Conservation (phyloP, 352 stramenopile genomes). For the Pythium aristosporum region DNA sequence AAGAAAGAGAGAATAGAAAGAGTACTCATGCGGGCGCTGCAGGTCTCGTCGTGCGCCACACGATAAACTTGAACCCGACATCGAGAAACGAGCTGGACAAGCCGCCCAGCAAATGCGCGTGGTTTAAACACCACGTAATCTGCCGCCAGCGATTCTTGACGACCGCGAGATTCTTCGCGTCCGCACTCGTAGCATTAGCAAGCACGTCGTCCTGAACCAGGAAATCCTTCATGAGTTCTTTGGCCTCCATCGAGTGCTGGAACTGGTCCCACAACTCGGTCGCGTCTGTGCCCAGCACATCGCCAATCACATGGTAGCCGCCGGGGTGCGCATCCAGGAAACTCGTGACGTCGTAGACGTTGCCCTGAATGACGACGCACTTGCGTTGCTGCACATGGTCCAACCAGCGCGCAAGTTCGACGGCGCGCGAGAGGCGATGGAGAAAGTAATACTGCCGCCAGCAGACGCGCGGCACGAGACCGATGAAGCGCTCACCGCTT, state of each 20-base stretch:
- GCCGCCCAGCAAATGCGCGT: constrained; percentile 50
- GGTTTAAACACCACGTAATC: constrained; percentile 52
- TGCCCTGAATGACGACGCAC: constrained; percentile 59
- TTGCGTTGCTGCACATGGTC: constrained; percentile 38
- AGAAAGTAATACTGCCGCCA: constrained; percentile 76
- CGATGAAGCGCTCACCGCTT: constrained; percentile 43
- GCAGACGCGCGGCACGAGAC: constrained; percentile 50
- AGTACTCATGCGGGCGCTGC: neutral
- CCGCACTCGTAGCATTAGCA: neutral
- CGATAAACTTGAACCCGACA: constrained; percentile 37
- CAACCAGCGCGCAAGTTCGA: constrained; percentile 61
- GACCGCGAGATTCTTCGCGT: constrained; percentile 23
- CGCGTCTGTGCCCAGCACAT: constrained; percentile 68
- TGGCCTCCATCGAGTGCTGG: constrained; percentile 60
- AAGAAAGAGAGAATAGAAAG: neutral
- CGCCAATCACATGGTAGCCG: constrained; percentile 66
- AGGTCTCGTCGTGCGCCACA: constrained; percentile 20
- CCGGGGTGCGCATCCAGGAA: constrained; percentile 71
- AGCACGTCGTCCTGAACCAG: constrained; percentile 50
- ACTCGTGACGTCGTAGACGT: constrained; percentile 67
- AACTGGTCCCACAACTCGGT: constrained; percentile 72
- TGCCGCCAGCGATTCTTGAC: constrained; percentile 47
- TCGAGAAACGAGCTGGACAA: constrained; percentile 43
- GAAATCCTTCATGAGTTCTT: constrained; percentile 63
- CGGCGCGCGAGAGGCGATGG: constrained; percentile 59